Conservation (phyloP, 106 monocot species). For the Triglochin maritima region DNA sequence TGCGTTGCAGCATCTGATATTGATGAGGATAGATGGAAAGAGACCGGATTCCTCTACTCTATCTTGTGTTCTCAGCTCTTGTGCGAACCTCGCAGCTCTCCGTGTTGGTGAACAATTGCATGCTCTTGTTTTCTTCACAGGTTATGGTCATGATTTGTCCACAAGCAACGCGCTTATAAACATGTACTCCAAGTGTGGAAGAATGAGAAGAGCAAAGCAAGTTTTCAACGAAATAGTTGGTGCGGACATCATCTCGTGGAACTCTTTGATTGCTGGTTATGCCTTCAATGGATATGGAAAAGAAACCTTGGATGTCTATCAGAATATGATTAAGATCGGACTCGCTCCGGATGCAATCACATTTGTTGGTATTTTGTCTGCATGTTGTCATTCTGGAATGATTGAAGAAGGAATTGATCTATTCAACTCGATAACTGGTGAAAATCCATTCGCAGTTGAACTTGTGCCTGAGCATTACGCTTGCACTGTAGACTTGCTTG, state of each 20-base stretch:
- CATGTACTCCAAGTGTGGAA: too few species aligned
- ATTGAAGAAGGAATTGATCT: conserved; percentile 15
- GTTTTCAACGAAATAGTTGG: too few species aligned
- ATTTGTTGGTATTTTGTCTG: conserved; percentile 13
- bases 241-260: conserved; percentile 36
- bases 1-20: too few species aligned
- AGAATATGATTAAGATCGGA: conserved; percentile 5
- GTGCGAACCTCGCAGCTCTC: too few species aligned
- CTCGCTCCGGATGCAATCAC: conserved; percentile 13
- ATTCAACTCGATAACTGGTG: conserved; percentile 4
- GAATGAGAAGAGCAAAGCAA: too few species aligned
- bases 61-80: too few species aligned
- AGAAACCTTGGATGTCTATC: conserved; percentile 3
- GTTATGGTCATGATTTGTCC: too few species aligned
- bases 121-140: too few species aligned
- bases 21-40: too few species aligned
- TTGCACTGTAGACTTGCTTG: conserved; percentile 22
- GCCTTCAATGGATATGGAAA: conserved; percentile 19
- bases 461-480: conserved; percentile 19
- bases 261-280: conserved; percentile 44
- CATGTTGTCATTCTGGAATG: conserved; percentile 21
- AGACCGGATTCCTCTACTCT: too few species aligned
- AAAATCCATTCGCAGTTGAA: neutral
- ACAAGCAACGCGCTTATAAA: too few species aligned
- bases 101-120: too few species aligned